Evolutionary conservation across 2,329 filamentous ascomycete species (phyloP).

Genomic region (Botrytis squamosa): DNA sequence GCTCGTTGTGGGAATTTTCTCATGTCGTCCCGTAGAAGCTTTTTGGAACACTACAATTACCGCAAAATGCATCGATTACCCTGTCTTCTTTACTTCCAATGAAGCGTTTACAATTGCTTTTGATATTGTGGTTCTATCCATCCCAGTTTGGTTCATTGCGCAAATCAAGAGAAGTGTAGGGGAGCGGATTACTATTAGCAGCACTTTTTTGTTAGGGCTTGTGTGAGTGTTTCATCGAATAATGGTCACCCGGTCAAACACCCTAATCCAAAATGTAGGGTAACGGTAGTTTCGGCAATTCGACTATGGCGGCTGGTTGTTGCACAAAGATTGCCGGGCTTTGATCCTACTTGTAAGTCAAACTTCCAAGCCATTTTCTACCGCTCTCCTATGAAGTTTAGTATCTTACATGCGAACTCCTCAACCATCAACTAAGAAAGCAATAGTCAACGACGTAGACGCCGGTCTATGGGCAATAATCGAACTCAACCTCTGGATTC

Average conservation of each 20-base stretch:
- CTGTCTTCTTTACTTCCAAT: conserved; percentile 11
- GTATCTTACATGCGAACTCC: background rate
- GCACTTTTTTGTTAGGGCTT: conserved; percentile 6
- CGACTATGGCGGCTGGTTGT: background rate
- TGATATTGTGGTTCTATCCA: conserved; percentile 8
- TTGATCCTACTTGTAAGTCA: conserved; percentile 13
- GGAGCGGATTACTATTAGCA: conserved; percentile 3
- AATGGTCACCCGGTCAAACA: background rate
- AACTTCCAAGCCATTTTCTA: background rate
- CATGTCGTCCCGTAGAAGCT: background rate
- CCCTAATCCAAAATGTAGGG: background rate
- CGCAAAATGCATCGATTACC: background rate
- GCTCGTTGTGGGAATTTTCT: background rate
- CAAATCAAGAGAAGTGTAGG: background rate
- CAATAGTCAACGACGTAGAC: background rate
- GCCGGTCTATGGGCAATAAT: conserved; percentile 7
- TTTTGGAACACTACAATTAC: background rate
- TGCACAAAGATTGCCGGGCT: background rate
- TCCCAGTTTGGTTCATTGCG: conserved; percentile 18
- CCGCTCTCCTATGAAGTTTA: background rate
- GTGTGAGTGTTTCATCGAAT: background rate
- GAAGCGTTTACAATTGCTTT: conserved; percentile 11
- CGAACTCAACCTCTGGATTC: conserved; percentile 12
- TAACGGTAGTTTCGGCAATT: conserved; percentile 4
- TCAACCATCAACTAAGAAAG: background rate